Conservation (phyloP, 345 rosid species). For the Eucalyptus pauciflora region DNA sequence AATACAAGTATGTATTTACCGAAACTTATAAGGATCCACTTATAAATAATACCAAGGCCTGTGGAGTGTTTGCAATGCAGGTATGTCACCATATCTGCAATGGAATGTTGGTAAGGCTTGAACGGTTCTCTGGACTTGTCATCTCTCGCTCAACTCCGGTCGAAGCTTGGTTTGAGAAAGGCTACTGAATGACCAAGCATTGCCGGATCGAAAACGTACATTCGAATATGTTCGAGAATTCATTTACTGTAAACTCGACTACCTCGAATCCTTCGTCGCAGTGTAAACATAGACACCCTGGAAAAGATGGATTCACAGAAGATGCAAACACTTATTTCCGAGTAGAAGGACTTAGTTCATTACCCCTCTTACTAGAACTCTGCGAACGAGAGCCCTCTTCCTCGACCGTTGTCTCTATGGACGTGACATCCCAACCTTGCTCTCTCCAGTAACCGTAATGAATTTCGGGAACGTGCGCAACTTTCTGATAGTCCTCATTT, state of each 20-base stretch:
- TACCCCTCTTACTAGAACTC: not conserved
- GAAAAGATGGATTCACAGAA: not conserved
- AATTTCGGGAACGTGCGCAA: constrained; percentile 16
- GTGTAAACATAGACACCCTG: not conserved
- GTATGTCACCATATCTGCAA: not conserved
- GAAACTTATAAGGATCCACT: not conserved
- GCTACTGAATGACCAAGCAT: not conserved
- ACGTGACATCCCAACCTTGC: constrained; percentile 15
- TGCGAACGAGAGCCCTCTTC: not conserved
- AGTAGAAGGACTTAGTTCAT: not conserved
- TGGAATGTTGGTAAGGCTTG: not conserved
- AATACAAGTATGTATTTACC: not conserved
- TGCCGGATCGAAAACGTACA: not conserved
- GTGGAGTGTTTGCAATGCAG: not conserved
- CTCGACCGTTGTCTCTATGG: not conserved
- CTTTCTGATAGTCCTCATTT: constrained; percentile 4
- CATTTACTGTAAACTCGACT: not conserved
- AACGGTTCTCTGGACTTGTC: not conserved
- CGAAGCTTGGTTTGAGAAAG: not conserved
- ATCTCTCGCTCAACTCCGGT: not conserved
- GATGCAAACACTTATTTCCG: not conserved
- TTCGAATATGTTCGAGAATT: not conserved
- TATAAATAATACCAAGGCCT: not conserved
- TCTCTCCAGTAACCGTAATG: constrained; percentile 13
- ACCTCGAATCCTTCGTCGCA: not conserved